phyloP scores from a whole-genome alignment of 78 protist species.

The Dictyostelium discoideum region DNA sequence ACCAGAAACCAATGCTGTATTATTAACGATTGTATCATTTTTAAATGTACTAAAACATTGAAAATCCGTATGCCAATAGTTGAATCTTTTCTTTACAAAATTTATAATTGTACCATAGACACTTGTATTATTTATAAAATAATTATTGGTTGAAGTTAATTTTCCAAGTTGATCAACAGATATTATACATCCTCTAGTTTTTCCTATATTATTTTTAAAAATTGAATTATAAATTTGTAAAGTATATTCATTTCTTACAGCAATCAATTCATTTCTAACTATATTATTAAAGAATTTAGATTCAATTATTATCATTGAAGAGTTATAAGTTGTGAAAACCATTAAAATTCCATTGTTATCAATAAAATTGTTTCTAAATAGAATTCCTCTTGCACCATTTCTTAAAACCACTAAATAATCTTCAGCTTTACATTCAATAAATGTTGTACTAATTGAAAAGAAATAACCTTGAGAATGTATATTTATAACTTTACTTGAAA shows the following conservation, averaged over 20 bases:
- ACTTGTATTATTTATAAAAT: constrained; percentile 10
- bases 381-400: background rate
- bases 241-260: background rate
- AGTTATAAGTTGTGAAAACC: background rate
- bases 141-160: background rate
- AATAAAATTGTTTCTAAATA: background rate
- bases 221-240: background rate
- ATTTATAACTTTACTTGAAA: background rate
- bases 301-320: background rate
- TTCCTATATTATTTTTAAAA: background rate
- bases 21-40: background rate
- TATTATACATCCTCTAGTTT: background rate
- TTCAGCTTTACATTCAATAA: background rate
- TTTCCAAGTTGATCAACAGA: background rate
- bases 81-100: background rate
- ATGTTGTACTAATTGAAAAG: background rate
- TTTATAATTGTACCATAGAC: background rate
- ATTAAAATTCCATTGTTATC: background rate
- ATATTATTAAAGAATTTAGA: background rate
- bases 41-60: background rate
- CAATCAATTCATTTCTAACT: background rate
- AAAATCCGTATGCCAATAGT: background rate
- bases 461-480: background rate
- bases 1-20: background rate
- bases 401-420: background rate